Evolutionary conservation across 2,329 filamentous ascomycete genomes (phyloP).

Genomic region (Huntiella moniliformis): DNA sequence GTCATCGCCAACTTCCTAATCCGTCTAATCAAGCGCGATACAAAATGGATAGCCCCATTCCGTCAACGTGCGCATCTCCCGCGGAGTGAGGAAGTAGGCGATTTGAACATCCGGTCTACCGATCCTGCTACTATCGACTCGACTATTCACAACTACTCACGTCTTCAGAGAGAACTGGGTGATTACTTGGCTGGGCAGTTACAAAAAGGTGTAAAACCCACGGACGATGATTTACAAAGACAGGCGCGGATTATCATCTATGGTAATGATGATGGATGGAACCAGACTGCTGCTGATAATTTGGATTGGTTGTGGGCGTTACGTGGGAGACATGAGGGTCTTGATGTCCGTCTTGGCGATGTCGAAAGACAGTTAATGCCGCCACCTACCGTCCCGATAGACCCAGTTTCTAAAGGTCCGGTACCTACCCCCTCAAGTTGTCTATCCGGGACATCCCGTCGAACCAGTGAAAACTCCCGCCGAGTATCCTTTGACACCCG

Average conservation of each 20-base stretch:
- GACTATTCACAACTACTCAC: slow-evolving; percentile 38
- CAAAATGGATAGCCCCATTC: slow-evolving; percentile 37
- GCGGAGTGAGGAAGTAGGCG: slow-evolving; percentile 34
- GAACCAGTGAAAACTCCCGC: no score
- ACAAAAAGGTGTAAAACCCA: slow-evolving; percentile 27
- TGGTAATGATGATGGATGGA: slow-evolving; percentile 43
- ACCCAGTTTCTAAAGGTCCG: background rate
- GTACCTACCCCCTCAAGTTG: background rate
- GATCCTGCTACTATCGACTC: slow-evolving; percentile 38
- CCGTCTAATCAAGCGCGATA: slow-evolving; percentile 29
- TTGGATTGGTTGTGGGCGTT: slow-evolving; percentile 34
- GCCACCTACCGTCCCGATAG: background rate
- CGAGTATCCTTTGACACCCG: no score
- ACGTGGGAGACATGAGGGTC: slow-evolving; percentile 24
- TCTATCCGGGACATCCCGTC: background rate
- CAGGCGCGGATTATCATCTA: slow-evolving; percentile 43
- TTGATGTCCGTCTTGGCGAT: no score
- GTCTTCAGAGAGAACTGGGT: slow-evolving; percentile 36
- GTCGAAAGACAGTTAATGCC: no score
- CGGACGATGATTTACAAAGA: slow-evolving; percentile 34
- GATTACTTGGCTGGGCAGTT: slow-evolving; percentile 31
- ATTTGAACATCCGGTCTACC: slow-evolving; percentile 28
- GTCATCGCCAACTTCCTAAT: slow-evolving; percentile 36
- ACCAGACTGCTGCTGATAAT: slow-evolving; percentile 43
- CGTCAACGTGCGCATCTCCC: slow-evolving; percentile 37